Percentiles rank a stretch among this genome's conserved stretches.
phyloP scores from a whole-genome alignment of 2,329 filamentous ascomycete species.

The Penicillium sclerotiorum region DNA sequence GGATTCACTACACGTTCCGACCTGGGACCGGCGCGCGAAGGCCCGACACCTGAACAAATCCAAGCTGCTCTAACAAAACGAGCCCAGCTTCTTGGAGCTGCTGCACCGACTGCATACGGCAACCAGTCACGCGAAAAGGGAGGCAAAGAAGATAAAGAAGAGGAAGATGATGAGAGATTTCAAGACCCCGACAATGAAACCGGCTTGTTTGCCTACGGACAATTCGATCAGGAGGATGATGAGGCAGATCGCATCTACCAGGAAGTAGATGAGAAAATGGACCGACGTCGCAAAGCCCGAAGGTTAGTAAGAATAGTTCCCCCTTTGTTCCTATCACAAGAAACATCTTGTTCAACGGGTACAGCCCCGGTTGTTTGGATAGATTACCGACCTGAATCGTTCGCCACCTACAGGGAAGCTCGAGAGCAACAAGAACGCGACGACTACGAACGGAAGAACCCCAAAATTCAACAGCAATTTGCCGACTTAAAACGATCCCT shows the following conservation, averaged over 20 bases:
- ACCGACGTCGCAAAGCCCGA: constrained; percentile 79
- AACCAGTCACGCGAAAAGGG: constrained; percentile 67
- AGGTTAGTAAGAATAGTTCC: constrained; percentile 67
- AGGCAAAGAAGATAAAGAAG: constrained; percentile 63
- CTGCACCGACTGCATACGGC: constrained; percentile 74
- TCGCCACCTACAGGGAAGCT: constrained; percentile 75
- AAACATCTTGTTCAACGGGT: constrained; percentile 67
- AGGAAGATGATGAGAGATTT: constrained; percentile 78
- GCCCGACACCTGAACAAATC: constrained; percentile 96
- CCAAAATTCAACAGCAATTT: constrained; percentile 97
- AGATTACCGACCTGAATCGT: constrained; percentile 74
- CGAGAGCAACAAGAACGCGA: constrained; percentile 89
- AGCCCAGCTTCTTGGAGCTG: constrained; percentile 75
- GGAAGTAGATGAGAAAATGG: constrained; percentile 96
- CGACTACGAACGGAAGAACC: constrained; percentile 95
- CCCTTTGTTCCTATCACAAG: constrained; percentile 25
- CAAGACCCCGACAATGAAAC: constrained; percentile 98
- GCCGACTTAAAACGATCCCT: constrained; percentile 92
- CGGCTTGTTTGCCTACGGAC: constrained; percentile 89
- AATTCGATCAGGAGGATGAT: constrained; percentile 96
- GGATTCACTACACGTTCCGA: constrained; percentile 98
- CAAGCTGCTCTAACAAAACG: constrained; percentile 96
- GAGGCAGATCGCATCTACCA: constrained; percentile 96
- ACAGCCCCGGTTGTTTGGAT: constrained; percentile 62
- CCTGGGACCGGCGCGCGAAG: constrained; percentile 90